Base-by-base conservation (phyloP, 75 land plant species). In the Pseudotsuga menziesii region DNA sequence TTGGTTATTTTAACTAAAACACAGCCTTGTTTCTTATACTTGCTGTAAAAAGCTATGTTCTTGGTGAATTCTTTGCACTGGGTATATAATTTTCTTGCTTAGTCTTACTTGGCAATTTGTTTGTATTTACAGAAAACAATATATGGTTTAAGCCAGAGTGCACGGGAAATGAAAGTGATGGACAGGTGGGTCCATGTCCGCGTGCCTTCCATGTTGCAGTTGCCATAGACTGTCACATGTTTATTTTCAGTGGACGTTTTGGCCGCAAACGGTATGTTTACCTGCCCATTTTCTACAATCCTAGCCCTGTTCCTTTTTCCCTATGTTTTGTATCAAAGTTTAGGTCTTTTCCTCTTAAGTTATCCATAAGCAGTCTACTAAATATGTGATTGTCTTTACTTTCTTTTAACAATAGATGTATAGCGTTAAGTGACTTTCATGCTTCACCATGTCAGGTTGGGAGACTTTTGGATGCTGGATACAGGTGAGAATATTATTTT, bases 401-500 rank as follows among this genome's bases (percentile, higher is more conserved):
- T 61, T 61, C 72, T 9, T 11, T 27, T 8, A 72, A 72, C 25
- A 23, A 25, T 27, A 61, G 15, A 61, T 61, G 11, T 62, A 26
- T 60, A 19, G 19, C n/a, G 15, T 62, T 62, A 27, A 62, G 36
- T 66, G 72, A 11, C 41, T 19, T 19, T 52, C 36, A 36, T 77
- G 56, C 17, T 54, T 72, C 23, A 3, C 32, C 59, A 73, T 48
- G 60, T 71, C 85, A 96, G 99, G 83, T 76, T 96, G 82, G 98
- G 98, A 48, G 99, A 96, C 78, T 96, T 96, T 58, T 96, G 99
- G 99, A 91, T 94, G 88, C 82, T 96, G 75, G 99, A 96, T 77
- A 94, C 98, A 25, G 98, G 99, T 96, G 75, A 89, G 85, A 35
- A 12, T 29, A 13, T 77, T 81, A 20, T 23, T 56, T 25, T 22